phyloP scores from a whole-genome alignment of 495 filamentous ascomycete species.

The Endocarpon pusillum region DNA sequence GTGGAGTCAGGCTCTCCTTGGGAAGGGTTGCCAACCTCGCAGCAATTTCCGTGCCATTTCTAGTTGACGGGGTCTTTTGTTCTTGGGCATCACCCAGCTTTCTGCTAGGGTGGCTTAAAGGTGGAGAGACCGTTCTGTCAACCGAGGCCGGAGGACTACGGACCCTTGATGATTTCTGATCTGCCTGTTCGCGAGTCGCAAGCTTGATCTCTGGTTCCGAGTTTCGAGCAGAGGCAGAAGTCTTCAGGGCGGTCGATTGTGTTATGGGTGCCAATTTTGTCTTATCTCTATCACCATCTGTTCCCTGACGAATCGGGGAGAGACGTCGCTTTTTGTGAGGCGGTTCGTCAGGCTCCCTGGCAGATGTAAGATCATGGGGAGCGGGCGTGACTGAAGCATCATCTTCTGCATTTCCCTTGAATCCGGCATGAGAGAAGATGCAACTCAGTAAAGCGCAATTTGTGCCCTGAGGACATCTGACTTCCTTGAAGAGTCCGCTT shows the following conservation, averaged over 20 bases:
- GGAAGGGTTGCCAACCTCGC: conserved; percentile 1
- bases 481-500: conserved; percentile 43
- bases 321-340: background rate
- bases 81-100: no score
- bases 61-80: no score
- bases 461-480: conserved; percentile 46
- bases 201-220: background rate
- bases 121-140: background rate
- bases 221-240: background rate
- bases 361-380: no score
- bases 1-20: conserved; percentile 54
- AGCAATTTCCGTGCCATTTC: background rate
- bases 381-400: no score
- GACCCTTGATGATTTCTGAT: background rate
- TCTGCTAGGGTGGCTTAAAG: background rate
- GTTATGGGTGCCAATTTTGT: background rate
- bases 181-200: background rate
- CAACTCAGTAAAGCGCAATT: conserved; percentile 38
- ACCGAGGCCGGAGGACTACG: background rate
- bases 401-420: background rate
- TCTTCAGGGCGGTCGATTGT: background rate
- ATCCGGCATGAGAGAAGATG: conserved; percentile 36
- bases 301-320: background rate
- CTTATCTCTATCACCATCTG: background rate
- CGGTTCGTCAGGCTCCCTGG: background rate